Percentiles rank a stretch among this genome's conserved stretches.
Conservation (phyloP, 768 basidiomycete genomes). For the Lactifluus echinatus region DNA sequence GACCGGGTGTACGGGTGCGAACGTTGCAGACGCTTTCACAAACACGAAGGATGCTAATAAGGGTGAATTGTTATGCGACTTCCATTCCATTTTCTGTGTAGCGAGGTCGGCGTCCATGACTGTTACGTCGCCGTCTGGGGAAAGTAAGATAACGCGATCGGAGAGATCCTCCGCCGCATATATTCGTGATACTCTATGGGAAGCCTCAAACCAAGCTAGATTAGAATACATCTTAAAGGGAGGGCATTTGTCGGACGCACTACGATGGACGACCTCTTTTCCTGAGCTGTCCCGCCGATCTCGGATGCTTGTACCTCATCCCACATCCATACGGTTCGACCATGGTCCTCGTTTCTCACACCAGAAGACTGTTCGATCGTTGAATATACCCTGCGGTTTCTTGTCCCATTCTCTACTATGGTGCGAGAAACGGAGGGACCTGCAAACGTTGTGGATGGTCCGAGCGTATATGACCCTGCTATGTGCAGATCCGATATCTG, state of each 20-base stretch:
- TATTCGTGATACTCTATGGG: conserved; percentile 34
- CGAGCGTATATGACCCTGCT: conserved; percentile 15
- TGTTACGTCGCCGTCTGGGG: conserved; percentile 28
- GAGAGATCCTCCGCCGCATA: conserved; percentile 27
- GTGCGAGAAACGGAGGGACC: conserved; percentile 19
- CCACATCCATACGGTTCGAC: conserved; percentile 19
- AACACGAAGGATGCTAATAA: conserved; percentile 29
- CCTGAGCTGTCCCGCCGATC: conserved; percentile 31
- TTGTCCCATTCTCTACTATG: conserved; percentile 3
- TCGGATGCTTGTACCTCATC: conserved; percentile 24
- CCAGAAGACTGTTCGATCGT: conserved; percentile 4
- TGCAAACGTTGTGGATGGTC: conserved; percentile 19
- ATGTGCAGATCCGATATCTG: conserved; percentile 17
- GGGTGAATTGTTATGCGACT: conserved; percentile 24
- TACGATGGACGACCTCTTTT: conserved; percentile 38
- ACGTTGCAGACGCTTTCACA: conserved; percentile 24
- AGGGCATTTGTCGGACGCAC: background rate
- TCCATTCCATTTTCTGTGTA: conserved; percentile 21
- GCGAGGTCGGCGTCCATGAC: conserved; percentile 26
- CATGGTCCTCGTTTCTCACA: conserved; percentile 6
- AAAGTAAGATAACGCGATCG: conserved; percentile 28
- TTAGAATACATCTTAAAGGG: conserved; percentile 1
- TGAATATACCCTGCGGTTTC: conserved; percentile 16
- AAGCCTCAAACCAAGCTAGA: conserved; percentile 30
- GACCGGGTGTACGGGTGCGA: conserved; percentile 20